Evolutionary conservation across 2,329 filamentous ascomycete species (phyloP).

Genomic region (Teratosphaeria gauchensis): DNA sequence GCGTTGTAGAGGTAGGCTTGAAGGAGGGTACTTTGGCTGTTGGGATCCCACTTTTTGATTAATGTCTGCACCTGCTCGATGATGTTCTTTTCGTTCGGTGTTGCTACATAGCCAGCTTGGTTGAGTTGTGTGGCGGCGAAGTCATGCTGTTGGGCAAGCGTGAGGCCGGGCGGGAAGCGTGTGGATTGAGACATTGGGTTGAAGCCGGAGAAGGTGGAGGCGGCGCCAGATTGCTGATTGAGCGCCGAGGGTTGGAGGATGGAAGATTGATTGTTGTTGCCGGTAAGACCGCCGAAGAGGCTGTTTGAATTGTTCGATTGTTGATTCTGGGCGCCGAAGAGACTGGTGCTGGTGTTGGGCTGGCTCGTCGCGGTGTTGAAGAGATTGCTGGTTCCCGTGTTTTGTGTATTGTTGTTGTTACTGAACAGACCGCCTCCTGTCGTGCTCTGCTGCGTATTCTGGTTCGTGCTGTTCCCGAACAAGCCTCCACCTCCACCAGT

Average conservation of each 20-base stretch:
- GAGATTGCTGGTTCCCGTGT: slow-evolving; percentile 1
- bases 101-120: slow-evolving; percentile 4
- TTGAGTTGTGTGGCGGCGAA: slow-evolving; percentile 11
- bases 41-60: slow-evolving; percentile 64
- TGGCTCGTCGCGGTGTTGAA: slow-evolving; percentile 6
- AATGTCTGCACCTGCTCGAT: slow-evolving; percentile 64
- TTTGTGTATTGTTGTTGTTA: slow-evolving; percentile 7
- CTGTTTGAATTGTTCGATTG: slow-evolving; percentile 1
- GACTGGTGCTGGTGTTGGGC: slow-evolving; percentile 9
- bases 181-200: slow-evolving; percentile 14
- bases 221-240: slow-evolving; percentile 6
- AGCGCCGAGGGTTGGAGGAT: slow-evolving; percentile 1
- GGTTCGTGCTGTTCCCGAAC: background rate
- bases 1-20: slow-evolving; percentile 84
- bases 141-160: slow-evolving; percentile 14
- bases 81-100: slow-evolving; percentile 57
- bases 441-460: background rate
- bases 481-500: background rate
- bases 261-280: slow-evolving; percentile 12
- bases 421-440: slow-evolving; percentile 3
- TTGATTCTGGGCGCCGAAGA: slow-evolving; percentile 3
- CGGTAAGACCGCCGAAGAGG: slow-evolving; percentile 3
- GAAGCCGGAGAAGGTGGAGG: slow-evolving; percentile 17
- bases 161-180: slow-evolving; percentile 2
- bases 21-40: slow-evolving; percentile 56